Evolutionary conservation across 2,329 filamentous ascomycete species (phyloP).

Genomic region (Bertia moriformis): DNA sequence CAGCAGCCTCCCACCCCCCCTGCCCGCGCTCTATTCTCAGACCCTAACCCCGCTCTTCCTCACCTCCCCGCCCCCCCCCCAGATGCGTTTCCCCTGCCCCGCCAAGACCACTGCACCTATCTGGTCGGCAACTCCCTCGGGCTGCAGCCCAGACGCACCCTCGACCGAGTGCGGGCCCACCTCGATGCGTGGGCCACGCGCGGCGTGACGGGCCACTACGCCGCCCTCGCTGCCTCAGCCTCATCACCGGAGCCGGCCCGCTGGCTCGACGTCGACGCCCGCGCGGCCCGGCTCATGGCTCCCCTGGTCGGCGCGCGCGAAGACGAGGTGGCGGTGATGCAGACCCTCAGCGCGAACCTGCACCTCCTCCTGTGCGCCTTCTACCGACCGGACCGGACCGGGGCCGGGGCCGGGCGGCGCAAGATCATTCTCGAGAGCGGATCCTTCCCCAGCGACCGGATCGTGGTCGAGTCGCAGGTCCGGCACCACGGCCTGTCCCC

Average conservation of each 20-base stretch:
- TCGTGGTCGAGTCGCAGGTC: conserved; percentile 64
- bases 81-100: too few relatives aligned
- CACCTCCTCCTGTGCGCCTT: conserved; percentile 69
- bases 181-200: conserved; percentile 63
- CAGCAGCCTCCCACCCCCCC: too few relatives aligned
- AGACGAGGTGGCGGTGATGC: conserved; percentile 65
- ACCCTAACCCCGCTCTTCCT: too few relatives aligned
- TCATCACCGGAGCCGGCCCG: too few relatives aligned
- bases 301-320: conserved; percentile 55
- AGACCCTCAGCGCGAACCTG: conserved; percentile 64
- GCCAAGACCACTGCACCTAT: too few relatives aligned
- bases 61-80: too few relatives aligned
- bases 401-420: conserved; percentile 33
- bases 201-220: conserved; percentile 66
- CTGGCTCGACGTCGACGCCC: conserved; percentile 63
- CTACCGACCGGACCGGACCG: conserved; percentile 53
- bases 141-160: conserved; percentile 53
- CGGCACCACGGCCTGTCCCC: conserved; percentile 50
- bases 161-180: conserved; percentile 52
- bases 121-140: conserved; percentile 71
- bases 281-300: conserved; percentile 49
- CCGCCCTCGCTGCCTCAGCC: conserved; percentile 45
- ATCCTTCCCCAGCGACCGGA: conserved; percentile 66
- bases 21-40: too few relatives aligned
- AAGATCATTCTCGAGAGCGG: conserved; percentile 71